Base-by-base conservation (phyloP, 768 basidiomycete genomes). In the Rhizopogon vesiculosus region DNA sequence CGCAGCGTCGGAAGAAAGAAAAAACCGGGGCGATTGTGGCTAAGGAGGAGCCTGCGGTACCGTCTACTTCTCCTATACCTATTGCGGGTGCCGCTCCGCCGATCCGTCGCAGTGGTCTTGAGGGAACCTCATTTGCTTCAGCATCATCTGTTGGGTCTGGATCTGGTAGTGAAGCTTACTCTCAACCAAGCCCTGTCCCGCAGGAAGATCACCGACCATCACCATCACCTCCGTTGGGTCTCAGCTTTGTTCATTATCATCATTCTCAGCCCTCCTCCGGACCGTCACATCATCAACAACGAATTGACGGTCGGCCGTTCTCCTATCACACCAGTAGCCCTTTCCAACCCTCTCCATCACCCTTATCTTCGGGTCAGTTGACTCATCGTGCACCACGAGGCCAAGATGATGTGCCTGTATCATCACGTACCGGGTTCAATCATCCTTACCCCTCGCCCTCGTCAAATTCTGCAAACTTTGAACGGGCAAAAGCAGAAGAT, bases 1-100 rank as follows among this genome's bases (percentile, higher is more conserved):
- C 65, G 10, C 79, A 83, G 66, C 82, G 87, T 39, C 77, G 83
- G 56, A 87, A 89, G 69, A 72, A 72, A 56, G 87, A 89, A 51
- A 86, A 87, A 61, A 59, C 67, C 61, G 48, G 59, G 56, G 54
- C 63, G 62, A 60, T 62, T 12, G 25, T 42, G 25, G 40, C 51
- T 61, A 70, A 72, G 53, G 68, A 71, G 51, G 67, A 71, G 43
- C 31, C 19, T 49, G 19, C 35, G 48, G 35, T 49, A 35, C 38
- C 39, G 31, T 56, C 42, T 51, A 53, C 68, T n/a, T 69, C 68
- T 59, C 59, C 69, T 2, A 38, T 66, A 40, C 70, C 70, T 43
- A 74, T 77, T 62, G 61, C 72, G 3, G 74, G 82, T 46, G 72
- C 79, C 48, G 78, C 79, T 62, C 70, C 78, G 29, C 67, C 74